Conservation (phyloP, 2,329 filamentous ascomycete genomes). For the Ophiocordyceps camponoti-saundersi region DNA sequence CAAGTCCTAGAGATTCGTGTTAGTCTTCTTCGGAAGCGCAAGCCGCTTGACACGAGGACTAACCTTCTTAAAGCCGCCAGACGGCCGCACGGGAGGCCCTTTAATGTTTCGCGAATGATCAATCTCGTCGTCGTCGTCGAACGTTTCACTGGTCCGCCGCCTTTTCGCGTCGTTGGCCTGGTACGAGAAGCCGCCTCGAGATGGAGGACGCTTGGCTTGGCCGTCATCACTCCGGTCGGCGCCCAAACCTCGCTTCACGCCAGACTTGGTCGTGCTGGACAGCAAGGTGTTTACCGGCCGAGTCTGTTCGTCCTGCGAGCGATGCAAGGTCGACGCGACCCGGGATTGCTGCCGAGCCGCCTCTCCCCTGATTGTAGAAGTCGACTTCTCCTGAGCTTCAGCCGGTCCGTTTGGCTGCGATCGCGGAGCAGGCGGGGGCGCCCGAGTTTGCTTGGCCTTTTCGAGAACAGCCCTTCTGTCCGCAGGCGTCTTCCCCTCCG, state of each 20-base stretch:
- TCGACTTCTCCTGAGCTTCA: conserved; percentile 19
- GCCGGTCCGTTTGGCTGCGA: conserved; percentile 34
- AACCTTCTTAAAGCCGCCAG: conserved; percentile 52
- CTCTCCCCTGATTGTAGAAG: conserved; percentile 12
- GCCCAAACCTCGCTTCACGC: conserved; percentile 56
- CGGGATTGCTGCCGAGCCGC: conserved; percentile 34
- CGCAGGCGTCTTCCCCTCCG: conserved; percentile 50
- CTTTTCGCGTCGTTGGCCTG: conserved; percentile 62
- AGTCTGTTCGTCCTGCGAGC: conserved; percentile 38
- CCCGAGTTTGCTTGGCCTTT: conserved; percentile 46
- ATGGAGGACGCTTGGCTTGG: conserved; percentile 23
- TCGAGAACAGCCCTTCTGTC: conserved; percentile 47
- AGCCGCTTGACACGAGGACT: neutral
- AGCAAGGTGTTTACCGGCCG: conserved; percentile 43
- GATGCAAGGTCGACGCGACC: conserved; percentile 35
- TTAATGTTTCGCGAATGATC: conserved; percentile 47
- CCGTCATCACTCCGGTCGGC: conserved; percentile 40
- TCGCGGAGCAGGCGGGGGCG: conserved; percentile 42
- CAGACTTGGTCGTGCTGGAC: conserved; percentile 43
- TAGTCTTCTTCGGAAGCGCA: conserved; percentile 10
- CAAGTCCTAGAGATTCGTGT: conserved; percentile 32
- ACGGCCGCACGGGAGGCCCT: conserved; percentile 72
- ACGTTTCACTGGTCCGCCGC: conserved; percentile 58
- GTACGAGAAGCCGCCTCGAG: conserved; percentile 41
- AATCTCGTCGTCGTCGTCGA: conserved; percentile 44